Base-by-base conservation (phyloP, 2,329 filamentous ascomycete genomes). In the Botryotinia globosa region DNA sequence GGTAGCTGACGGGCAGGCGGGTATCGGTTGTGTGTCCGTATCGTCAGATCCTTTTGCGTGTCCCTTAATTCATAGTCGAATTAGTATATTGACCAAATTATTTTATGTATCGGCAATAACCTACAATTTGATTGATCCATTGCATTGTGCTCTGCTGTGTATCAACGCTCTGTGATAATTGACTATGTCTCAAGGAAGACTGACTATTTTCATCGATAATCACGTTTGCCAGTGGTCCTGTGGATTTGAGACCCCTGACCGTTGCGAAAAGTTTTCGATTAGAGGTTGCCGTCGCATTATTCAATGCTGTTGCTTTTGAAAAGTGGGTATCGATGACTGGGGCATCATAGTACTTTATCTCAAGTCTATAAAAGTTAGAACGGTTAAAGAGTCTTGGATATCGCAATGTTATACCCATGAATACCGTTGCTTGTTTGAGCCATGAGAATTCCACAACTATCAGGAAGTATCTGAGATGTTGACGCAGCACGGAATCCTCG, bases 401-500 rank as follows among this genome's bases (percentile, higher is more conserved):
- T 22, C 14, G 32, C 20, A 64, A 4, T 56, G 12, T 48, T 37
- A 44, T 71, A 71, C 69, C 48, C 61, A 25, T 71, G 45, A n/a
- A 71, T 14, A 32, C 59, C n/a, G 29, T 51, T 71, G 16, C 42
- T 39, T 45, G 54, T 39, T 20, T 54, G 32, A 25, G 54, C 64
- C 39, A 72, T 68, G 3, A 51, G 56, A 37, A 45, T 8, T 48
- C 74, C 71, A 16, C 72, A 61, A 29, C 69, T 44, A 51, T 74
- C 67, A 34, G 75, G 69, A 37, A 69, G 71, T 22, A 69, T 37
- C 12, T 71, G 72, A 32, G 72, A 72, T 58, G 66, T 54, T 37
- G 74, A 65, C 7, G 74, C 70, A 64, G 74, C 72, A 59, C 70
- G 61, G 72, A 78, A 78, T 32, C 73, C 65, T 34, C 74, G 71